A percentile compares a stretch with the other conserved stretches of the same genome.
Evolutionary conservation across 2,329 filamentous ascomycete species (phyloP).

Genomic region (Colletotrichum orchidophilum): DNA sequence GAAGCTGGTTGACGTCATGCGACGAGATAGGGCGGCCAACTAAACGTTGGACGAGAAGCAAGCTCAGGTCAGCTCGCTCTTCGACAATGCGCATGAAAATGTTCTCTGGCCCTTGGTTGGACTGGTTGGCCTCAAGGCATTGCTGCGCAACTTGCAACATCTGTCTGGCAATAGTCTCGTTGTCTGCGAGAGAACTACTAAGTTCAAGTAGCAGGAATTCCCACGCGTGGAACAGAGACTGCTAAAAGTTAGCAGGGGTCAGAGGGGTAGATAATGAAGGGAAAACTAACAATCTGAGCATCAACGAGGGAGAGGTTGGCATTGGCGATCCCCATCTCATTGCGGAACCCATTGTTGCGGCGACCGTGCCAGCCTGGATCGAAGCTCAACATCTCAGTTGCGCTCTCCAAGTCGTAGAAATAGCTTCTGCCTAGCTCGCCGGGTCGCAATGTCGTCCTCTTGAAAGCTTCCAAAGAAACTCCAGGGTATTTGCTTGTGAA

Average conservation of each 20-base stretch:
- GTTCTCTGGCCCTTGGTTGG: slow-evolving; percentile 75
- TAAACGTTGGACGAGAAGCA: slow-evolving; percentile 84
- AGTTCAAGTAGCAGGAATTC: slow-evolving; percentile 88
- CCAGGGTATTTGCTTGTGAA: slow-evolving; percentile 81
- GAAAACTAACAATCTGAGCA: slow-evolving; percentile 78
- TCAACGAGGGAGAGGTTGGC: slow-evolving; percentile 91
- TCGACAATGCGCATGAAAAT: slow-evolving; percentile 85
- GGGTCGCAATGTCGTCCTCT: slow-evolving; percentile 74
- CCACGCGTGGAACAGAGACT: slow-evolving; percentile 89
- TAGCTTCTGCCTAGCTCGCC: slow-evolving; percentile 78
- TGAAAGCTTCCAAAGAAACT: slow-evolving; percentile 80
- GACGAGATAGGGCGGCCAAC: slow-evolving; percentile 65
- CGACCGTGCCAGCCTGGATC: slow-evolving; percentile 81
- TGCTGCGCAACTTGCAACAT: slow-evolving; percentile 80
- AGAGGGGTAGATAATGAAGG: background rate
- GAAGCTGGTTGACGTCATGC: slow-evolving; percentile 61
- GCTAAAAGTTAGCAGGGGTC: slow-evolving; percentile 39
- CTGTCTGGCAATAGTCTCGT: slow-evolving; percentile 68
- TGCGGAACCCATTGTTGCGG: slow-evolving; percentile 76
- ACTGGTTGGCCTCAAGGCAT: slow-evolving; percentile 81
- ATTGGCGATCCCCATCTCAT: slow-evolving; percentile 88
- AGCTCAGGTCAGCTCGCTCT: slow-evolving; percentile 80
- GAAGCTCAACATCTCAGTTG: slow-evolving; percentile 78
- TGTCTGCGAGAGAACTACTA: slow-evolving; percentile 68
- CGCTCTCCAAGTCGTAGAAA: slow-evolving; percentile 84